These are phyloP conservation scores for Leucoagaricus sp. DNA, from an alignment of 1,284 basidiomycete genomes.

Conservation along the genomic window DNA sequence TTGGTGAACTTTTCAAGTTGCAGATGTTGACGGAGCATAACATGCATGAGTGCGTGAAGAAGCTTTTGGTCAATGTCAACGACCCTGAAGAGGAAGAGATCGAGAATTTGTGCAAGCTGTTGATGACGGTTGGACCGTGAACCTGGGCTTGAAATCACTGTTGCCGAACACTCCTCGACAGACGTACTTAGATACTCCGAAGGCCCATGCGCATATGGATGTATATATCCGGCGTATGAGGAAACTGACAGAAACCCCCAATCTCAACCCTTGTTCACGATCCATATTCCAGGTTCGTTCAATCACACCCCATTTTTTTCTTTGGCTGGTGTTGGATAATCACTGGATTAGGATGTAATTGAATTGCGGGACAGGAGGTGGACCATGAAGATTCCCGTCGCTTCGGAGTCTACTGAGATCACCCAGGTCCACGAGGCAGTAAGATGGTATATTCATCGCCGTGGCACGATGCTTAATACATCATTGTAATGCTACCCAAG, in stretches of 20 bases:
- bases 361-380: constrained; percentile 88
- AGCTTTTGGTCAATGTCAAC: constrained; percentile 88
- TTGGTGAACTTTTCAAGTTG: constrained; percentile 97
- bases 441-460: constrained; percentile 27
- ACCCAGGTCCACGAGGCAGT: constrained; percentile 89
- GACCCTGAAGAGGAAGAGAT: constrained; percentile 98
- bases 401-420: constrained; percentile 87
- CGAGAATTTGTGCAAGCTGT: constrained; percentile 91
- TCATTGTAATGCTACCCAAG: neutral
- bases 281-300: constrained; percentile 91
- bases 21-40: constrained; percentile 94
- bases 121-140: constrained; percentile 88
- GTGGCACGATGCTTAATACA: constrained; percentile 4
- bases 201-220: constrained; percentile 85
- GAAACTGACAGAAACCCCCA: constrained; percentile 72
- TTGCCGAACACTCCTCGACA: no score
- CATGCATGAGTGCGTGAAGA: constrained; percentile 97
- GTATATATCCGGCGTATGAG: constrained; percentile 93
- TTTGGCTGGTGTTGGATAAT: constrained; percentile 10
- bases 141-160: no score
- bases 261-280: constrained; percentile 85
- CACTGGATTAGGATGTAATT: constrained; percentile 86
- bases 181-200: constrained; percentile 78
- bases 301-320: neutral
- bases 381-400: constrained; percentile 66